Base-by-base conservation (phyloP, 441 rosid species). In the Mallotus repandus region DNA sequence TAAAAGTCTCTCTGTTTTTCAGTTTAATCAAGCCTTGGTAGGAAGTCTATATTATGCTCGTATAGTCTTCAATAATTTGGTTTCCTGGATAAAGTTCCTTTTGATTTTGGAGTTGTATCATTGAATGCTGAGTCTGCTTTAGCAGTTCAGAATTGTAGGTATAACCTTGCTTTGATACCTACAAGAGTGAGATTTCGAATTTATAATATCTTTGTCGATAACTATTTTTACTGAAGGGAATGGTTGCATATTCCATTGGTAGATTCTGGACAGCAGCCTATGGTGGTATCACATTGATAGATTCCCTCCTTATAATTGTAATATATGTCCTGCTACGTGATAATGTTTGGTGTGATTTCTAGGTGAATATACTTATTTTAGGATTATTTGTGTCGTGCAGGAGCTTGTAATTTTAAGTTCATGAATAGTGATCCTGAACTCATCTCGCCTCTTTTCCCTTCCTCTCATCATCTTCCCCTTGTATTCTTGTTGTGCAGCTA, bases 401-500 rank as follows among this genome's bases (percentile, higher is more conserved):
- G 19, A 45, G 65, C 56, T 61, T 59, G 56, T 53, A 69, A 59
- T n/a, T 59, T 14, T 25, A 48, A 45, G 18, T 19, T n/a, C 14
- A 6, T 53, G 29, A 25, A 25, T 53, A 38, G 9, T 59, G 49
- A 21, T 62, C 32, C 21, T 16, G 53, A 21, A 53, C 21, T 58
- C 15, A 3, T 15, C 29, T 22, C 49, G 15, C 18, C 49, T 70
- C 46, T 57, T 35, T 16, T 62, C 15, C 32, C 19, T 21, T 4
- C 14, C 68, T 43, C 29, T 12, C 50, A 10, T 13, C 15, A 2
- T 22, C 29, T 11, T 35, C 0, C 71, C 46, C 41, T 53, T 53
- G 61, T 32, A 59, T 63, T 32, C 14, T 56, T 81, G 11, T 68
- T 52, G 57, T 75, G 67, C 84, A 95, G 99, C 75, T 95, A 87